Evolutionary conservation across 768 basidiomycete species (phyloP).

Genomic region (Leccinellum albellum): DNA sequence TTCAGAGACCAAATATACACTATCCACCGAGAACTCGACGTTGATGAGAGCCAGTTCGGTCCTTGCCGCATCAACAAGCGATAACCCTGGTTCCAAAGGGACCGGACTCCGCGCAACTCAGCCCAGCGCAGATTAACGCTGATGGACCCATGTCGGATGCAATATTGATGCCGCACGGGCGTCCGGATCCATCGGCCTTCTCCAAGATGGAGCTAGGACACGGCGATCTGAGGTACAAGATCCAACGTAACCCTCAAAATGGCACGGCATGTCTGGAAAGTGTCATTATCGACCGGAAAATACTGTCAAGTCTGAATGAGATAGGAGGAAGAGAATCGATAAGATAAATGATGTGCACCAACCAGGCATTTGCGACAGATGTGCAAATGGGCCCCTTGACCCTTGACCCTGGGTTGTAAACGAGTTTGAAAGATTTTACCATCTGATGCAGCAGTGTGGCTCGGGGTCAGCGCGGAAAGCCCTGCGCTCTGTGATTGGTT

Average conservation of each 20-base stretch:
- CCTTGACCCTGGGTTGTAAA: conserved; percentile 69
- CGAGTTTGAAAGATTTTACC: conserved; percentile 67
- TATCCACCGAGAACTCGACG: conserved; percentile 66
- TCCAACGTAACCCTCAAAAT: conserved; percentile 62
- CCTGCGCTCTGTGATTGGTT: conserved; percentile 79
- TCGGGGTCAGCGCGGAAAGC: conserved; percentile 46
- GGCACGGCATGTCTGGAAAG: conserved; percentile 66
- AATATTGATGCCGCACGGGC: conserved; percentile 60
- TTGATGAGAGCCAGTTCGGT: conserved; percentile 68
- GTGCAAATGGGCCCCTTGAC: conserved; percentile 57
- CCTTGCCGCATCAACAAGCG: conserved; percentile 79
- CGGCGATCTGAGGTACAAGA: conserved; percentile 77
- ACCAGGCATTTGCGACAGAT: conserved; percentile 37
- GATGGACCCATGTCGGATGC: conserved; percentile 50
- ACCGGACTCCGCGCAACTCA: conserved; percentile 45
- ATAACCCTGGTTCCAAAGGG: conserved; percentile 71
- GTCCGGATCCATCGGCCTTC: conserved; percentile 62
- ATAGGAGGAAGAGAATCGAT: conserved; percentile 11
- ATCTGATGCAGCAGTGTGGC: conserved; percentile 76
- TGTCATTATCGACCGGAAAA: conserved; percentile 61
- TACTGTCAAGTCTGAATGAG: conserved; percentile 77
- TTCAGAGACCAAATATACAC: conserved; percentile 71
- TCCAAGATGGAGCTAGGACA: conserved; percentile 79
- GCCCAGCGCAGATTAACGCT: neutral
- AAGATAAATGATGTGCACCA: neutral